Evolutionary conservation across 1,139 yeast species (phyloP).

Genomic region (Sugiyamaella neomexicana): DNA sequence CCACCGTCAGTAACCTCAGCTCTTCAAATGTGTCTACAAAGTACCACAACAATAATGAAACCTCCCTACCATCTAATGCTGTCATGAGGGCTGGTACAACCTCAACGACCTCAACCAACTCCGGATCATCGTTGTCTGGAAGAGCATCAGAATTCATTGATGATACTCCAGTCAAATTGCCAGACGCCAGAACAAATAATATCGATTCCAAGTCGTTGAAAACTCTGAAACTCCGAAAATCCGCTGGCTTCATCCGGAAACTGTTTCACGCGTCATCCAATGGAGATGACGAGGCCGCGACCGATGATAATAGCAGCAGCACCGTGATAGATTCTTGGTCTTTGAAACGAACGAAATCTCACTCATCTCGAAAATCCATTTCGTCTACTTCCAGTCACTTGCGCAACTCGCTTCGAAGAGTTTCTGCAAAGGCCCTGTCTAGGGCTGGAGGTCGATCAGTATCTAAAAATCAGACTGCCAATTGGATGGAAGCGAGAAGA

Average conservation of each 20-base stretch:
- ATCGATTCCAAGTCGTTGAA: slow-evolving; percentile 17
- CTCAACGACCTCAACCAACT: slow-evolving; percentile 2
- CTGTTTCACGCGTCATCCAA: slow-evolving; percentile 40
- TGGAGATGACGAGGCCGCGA: background rate
- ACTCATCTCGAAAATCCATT: slow-evolving; percentile 31
- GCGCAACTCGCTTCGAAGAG: slow-evolving; percentile 21
- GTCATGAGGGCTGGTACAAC: slow-evolving; percentile 10
- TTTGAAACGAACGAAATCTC: slow-evolving; percentile 30
- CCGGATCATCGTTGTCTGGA: slow-evolving; percentile 1
- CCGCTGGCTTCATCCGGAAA: slow-evolving; percentile 56
- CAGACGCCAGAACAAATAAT: slow-evolving; percentile 23
- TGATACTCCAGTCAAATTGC: slow-evolving; percentile 31
- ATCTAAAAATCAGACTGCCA: slow-evolving; percentile 1
- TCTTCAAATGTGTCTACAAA: background rate
- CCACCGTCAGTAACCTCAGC: slow-evolving; percentile 43
- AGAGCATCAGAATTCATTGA: slow-evolving; percentile 17
- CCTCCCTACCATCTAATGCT: background rate
- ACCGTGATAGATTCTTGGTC: slow-evolving; percentile 16
- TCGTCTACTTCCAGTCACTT: slow-evolving; percentile 27
- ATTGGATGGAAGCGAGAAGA: slow-evolving; percentile 54
- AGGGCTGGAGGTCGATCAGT: slow-evolving; percentile 12
- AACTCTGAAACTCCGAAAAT: slow-evolving; percentile 34
- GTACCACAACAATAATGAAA: background rate
- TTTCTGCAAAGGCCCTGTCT: slow-evolving; percentile 19
- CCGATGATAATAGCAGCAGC: background rate